phyloP scores from a whole-genome alignment of 2,329 filamentous ascomycete genomes.

The Blumeria graminis region DNA sequence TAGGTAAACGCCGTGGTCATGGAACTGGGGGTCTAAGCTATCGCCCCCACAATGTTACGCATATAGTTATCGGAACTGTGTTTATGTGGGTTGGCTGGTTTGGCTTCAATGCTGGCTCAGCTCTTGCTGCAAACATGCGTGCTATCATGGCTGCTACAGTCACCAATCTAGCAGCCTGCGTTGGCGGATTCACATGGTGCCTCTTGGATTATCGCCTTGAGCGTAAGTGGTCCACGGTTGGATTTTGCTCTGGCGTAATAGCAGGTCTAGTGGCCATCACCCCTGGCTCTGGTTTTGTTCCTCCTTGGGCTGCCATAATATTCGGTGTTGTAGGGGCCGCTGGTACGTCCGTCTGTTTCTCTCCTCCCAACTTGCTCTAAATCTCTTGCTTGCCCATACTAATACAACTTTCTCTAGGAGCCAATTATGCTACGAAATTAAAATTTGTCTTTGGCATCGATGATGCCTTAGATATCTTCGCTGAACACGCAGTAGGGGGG shows the following conservation, averaged over 20 bases:
- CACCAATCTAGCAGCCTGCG: constrained; percentile 60
- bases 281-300: constrained; percentile 65
- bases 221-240: constrained; percentile 72
- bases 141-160: constrained; percentile 66
- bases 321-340: constrained; percentile 50
- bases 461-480: constrained; percentile 68
- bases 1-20: constrained; percentile 36
- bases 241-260: constrained; percentile 73
- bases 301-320: constrained; percentile 53
- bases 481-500: constrained; percentile 57
- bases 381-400: too few relatives aligned
- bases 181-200: constrained; percentile 70
- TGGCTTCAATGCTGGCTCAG: constrained; percentile 72
- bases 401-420: neutral
- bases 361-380: too few relatives aligned
- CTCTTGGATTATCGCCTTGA: constrained; percentile 68
- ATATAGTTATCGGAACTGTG: constrained; percentile 72
- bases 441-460: constrained; percentile 62
- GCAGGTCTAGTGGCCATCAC: constrained; percentile 70
- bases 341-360: constrained; percentile 18
- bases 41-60: constrained; percentile 70
- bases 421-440: constrained; percentile 69
- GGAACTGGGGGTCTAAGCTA: constrained; percentile 61
- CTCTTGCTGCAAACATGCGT: constrained; percentile 53
- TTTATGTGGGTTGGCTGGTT: constrained; percentile 92